Base-by-base conservation (phyloP, 495 filamentous ascomycete species). In the Collariella sp. region DNA sequence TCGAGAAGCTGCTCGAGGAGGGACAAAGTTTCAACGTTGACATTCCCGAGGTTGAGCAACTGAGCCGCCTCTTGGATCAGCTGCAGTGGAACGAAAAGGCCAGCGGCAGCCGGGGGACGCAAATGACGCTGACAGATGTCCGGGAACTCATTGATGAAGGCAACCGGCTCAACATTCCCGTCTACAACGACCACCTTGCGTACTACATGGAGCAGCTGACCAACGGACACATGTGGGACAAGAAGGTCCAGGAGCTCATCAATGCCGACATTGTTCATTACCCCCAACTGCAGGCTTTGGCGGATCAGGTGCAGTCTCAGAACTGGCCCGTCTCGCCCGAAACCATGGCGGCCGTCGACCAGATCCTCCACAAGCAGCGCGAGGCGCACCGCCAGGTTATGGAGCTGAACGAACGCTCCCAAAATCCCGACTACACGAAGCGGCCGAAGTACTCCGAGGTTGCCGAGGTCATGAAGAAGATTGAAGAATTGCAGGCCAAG, bases 351-450 rank as follows among this genome's bases (percentile, higher is more conserved):
- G 79, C 79, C 12, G 86, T 99, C 40, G 94, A 99, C 62, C 85
- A 88, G 48, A 96, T 96, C 54, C 76, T 99, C 54, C 88, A 88
- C 64, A 97, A 96, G 72, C 93, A 99, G 66, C 85, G 94, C 44
- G 93, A 97, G 66, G 89, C 91, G 1, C 90, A 95, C 64, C 83
- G 85, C 35, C 85, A 89, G 62, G 94, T 97, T 45, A 71, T 88
- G 43, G 80, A 83, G 23, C 70, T 97, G 1, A 90, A 83, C 56
- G 83, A 91, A 40, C 82, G 83, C 49, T 90, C 84, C 56, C 85
- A 82, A 57, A 75, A 89, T 24, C 70, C 78, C 7, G 84, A 96
- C 60, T 80, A 87, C 55, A 76, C 78, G 20, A 83, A 93, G 52
- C 82, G 93, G 15, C 93, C 93, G 0, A 88, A 83, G 59, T 99